phyloP scores from a whole-genome alignment of 495 filamentous ascomycete genomes.

The Penicillium ucsense region DNA sequence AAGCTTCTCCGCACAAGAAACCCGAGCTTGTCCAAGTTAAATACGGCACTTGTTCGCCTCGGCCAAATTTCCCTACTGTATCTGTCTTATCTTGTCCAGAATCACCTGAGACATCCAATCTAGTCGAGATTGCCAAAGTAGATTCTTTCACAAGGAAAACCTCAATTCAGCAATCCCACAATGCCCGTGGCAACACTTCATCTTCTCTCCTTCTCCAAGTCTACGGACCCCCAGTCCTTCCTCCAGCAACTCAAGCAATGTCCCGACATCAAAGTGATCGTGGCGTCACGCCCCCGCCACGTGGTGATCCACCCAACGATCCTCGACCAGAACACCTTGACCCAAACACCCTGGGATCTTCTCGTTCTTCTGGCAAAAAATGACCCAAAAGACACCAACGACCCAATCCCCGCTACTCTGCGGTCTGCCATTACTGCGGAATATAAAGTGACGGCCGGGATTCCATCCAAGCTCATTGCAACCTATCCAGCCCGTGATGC shows the following conservation, averaged over 20 bases:
- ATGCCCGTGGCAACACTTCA: conserved; percentile 42
- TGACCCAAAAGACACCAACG: background rate
- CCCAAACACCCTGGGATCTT: conserved; percentile 46
- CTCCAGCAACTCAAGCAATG: conserved; percentile 13
- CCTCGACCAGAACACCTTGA: conserved; percentile 36
- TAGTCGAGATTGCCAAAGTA: too few relatives aligned
- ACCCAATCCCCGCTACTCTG: conserved; percentile 27
- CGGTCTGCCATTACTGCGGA: conserved; percentile 19
- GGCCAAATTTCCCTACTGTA: too few relatives aligned
- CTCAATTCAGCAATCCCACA: background rate
- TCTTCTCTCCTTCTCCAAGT: conserved; percentile 28
- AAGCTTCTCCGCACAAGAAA: conserved; percentile 7
- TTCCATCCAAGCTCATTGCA: conserved; percentile 42
- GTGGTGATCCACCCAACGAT: conserved; percentile 43
- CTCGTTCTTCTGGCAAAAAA: conserved; percentile 39
- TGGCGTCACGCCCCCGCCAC: conserved; percentile 30
- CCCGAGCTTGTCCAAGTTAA: background rate
- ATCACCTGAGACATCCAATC: too few relatives aligned
- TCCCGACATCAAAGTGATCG: conserved; percentile 31
- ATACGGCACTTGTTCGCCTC: too few relatives aligned
- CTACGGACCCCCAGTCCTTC: conserved; percentile 15
- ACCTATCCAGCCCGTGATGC: conserved; percentile 38
- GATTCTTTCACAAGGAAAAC: too few relatives aligned
- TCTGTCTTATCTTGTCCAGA: too few relatives aligned
- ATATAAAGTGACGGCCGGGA: conserved; percentile 44